Percentiles rank a stretch among this genome's conserved stretches.
These are phyloP conservation scores for Metarhizium robertsii DNA, from an alignment of 2,329 filamentous ascomycete species.

Conservation along the genomic window DNA sequence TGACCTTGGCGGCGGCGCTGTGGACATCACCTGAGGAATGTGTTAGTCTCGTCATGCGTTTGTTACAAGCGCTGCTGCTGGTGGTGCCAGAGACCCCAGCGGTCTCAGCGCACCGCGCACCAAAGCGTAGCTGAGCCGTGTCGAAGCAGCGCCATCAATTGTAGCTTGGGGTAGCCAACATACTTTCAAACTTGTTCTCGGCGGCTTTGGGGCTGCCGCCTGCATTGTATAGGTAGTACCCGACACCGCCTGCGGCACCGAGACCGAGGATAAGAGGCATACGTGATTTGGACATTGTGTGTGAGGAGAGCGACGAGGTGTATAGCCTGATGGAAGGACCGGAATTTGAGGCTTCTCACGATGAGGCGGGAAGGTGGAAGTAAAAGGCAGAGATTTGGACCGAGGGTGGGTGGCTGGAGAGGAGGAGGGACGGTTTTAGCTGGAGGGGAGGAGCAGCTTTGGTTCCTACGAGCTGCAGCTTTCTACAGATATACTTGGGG, in stretches of 20 bases:
- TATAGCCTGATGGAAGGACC: background rate
- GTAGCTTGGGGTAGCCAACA: background rate
- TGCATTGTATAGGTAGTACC: constrained; percentile 86
- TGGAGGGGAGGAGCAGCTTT: background rate
- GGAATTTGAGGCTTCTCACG: background rate
- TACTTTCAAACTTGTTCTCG: constrained; percentile 81
- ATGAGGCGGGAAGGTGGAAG: background rate
- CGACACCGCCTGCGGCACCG: constrained; percentile 56
- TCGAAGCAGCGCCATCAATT: background rate
- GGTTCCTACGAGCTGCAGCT: background rate
- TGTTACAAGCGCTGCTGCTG: background rate
- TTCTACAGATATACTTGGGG: background rate
- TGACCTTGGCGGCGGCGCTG: constrained; percentile 56
- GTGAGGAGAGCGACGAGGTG: background rate
- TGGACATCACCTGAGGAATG: constrained; percentile 60
- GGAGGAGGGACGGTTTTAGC: constrained; percentile 3
- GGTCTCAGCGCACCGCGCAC: too few relatives aligned
- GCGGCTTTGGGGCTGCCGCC: constrained; percentile 74
- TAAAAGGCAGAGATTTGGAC: background rate
- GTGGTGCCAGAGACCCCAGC: too few relatives aligned
- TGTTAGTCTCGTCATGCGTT: background rate
- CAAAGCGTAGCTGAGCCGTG: background rate
- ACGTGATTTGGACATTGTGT: constrained; percentile 36
- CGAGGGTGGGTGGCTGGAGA: background rate
- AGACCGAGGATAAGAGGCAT: constrained; percentile 46